Base-by-base conservation (phyloP, 805 yeast genomes). In the Kodamaea kaohsiungensis region DNA sequence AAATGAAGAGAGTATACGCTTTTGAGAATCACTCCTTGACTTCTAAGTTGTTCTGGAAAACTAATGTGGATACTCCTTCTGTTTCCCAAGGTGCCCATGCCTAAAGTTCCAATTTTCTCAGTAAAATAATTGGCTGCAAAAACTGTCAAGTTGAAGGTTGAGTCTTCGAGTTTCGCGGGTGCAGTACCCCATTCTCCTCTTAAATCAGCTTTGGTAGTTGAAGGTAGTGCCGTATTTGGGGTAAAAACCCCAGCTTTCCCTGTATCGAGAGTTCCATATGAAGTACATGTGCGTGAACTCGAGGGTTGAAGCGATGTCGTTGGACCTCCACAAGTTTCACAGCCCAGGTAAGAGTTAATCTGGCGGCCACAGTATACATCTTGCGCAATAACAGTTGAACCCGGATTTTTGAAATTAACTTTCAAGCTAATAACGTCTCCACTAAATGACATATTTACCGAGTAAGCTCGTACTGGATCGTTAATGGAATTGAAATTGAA, bases 31-130 rank as follows among this genome's bases (percentile, higher is more conserved):
- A 51, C 2, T 2, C 59, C 59, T 27, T 13, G 43, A 16, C 51
- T 58, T 49, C 57, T 65, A 55, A 75, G 61, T 52, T 68, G 70
- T 17, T 65, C 30, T 9, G 79, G 79, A 35, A 74, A 63, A 60
- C 75, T n/a, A n/a, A n/a, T 75, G 58, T 71, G 71, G 59, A 5
- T 8, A 3, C 19, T 22, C 25, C 6, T 22, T 22, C 6, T 22
- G 25, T 6, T 22, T 6, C n/a, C n/a, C n/a, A n/a, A n/a, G 6
- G 25, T 22, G n/a, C 17, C 19, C 9, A 38, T 13, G 9, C 42
- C 42, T 16, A 38, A n/a, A 2, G 7, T 4, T 5, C 35, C 5
- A 8, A 30, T 2, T 7, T 4, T 38, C 42, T 7, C 3, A 38
- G 19, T 16, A 9, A 2, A 10, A 38, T 4, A 6, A 17, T 16